Percentiles rank a stretch among this genome's conserved stretches.
These are phyloP conservation scores for Sugiyamaella novakii DNA, from an alignment of 1,139 yeast genomes.

Conservation along the genomic window DNA sequence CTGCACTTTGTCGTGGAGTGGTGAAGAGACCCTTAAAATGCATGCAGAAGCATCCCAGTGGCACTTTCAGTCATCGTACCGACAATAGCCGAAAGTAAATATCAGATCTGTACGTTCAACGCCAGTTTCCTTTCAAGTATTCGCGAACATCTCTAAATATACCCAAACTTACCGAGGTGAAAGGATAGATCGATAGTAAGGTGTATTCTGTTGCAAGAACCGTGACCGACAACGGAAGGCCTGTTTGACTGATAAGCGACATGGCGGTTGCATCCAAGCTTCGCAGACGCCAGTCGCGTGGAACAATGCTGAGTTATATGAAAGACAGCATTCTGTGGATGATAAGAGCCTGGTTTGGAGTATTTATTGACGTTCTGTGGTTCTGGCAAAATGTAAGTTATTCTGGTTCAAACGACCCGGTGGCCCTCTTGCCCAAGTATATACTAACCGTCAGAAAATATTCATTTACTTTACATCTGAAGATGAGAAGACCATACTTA, in stretches of 20 bases:
- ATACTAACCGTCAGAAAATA: constrained; percentile 24
- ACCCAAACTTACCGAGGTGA: too few species aligned
- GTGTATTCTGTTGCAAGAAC: too few species aligned
- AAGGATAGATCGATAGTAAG: too few species aligned
- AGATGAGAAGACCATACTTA: constrained; percentile 29
- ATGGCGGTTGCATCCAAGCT: constrained; percentile 6
- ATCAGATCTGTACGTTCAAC: not conserved
- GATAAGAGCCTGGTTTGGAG: constrained; percentile 31
- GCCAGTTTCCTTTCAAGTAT: too few species aligned
- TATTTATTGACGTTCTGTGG: constrained; percentile 33
- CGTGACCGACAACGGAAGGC: too few species aligned
- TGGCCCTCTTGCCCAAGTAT: not conserved
- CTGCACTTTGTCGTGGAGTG: not conserved
- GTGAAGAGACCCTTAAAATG: not conserved
- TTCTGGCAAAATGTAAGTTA: constrained; percentile 35
- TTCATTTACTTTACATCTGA: constrained; percentile 27
- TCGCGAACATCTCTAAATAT: too few species aligned
- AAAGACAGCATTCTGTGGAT: constrained; percentile 26
- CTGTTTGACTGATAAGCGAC: too few species aligned
- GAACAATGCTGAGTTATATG: constrained; percentile 17
- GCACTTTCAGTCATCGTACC: too few species aligned
- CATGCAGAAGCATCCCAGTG: not conserved
- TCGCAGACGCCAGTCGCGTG: not conserved
- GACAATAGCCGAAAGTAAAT: not conserved
- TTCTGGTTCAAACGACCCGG: too few species aligned